Base-by-base conservation (phyloP, 116 monocot genomes). In the Zostera marina region DNA sequence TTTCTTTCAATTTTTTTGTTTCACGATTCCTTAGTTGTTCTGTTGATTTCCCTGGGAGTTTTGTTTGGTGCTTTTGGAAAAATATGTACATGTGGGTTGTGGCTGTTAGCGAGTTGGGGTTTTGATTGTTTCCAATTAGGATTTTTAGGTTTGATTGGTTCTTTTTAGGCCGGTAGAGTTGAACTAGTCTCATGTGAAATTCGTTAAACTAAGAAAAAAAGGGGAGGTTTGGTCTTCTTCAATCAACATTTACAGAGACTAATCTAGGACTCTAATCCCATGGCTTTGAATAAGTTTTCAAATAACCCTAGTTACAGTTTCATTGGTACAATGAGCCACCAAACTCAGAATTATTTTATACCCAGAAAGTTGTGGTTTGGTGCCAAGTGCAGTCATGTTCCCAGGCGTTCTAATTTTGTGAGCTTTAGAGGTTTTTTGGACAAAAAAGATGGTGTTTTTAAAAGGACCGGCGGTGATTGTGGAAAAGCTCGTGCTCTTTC, bases 361-460 rank as follows among this genome's bases (percentile, higher is more conserved):
- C 58, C 59, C n/a, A 56, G 44, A 20, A 74, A 54, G 51, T 22
- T 49, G 32, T 42, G 57, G 38, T 8, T 56, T 61, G 59, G 53
- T 11, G 32, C 46, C 22, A 56, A 41, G 13, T 17, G 57, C 56
- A 16, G 32, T 26, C 15, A 57, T 46, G 11, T 66, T 49, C 58
- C 17, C 0, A 22, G 54, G 26, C 20, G 24, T 12, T 53, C 20
- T 40, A 43, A 11, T 54, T 60, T 59, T 14, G 53, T 79, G 74
- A 71, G 71, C 22, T 72, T 72, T 49, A 82, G 22, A 65, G 42
- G 80, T 24, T 74, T 67, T 57, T 65, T 76, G 53, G 65, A 80
- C 59, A 65, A 55, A 17, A 52, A 52, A 32, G 69, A 74, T 20
- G 62, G 68, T 2, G 60, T 57, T 53, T 47, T 59, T 43, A 57